phyloP scores from a whole-genome alignment of 2,329 filamentous ascomycete species.

The Pseudogymnoascus destructans region DNA sequence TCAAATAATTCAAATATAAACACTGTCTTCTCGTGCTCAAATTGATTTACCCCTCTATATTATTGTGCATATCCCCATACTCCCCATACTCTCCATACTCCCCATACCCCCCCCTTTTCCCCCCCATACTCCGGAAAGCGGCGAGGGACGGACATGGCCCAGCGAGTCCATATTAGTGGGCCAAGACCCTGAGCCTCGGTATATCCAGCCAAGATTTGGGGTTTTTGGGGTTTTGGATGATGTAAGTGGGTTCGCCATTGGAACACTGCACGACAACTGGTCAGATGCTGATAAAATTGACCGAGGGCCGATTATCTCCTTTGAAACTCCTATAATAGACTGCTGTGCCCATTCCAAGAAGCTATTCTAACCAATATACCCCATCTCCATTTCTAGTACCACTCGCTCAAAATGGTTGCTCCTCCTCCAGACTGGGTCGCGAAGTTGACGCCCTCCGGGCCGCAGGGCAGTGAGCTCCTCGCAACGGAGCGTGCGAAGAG shows the following conservation, averaged over 20 bases:
- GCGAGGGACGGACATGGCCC: not conserved
- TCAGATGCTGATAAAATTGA: conserved; percentile 4
- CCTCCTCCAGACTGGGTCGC: conserved; percentile 46
- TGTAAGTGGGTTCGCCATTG: not conserved
- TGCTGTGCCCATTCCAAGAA: not conserved
- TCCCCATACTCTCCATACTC: not conserved
- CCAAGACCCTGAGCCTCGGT: not conserved
- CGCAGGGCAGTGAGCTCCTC: conserved; percentile 57
- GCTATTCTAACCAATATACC: not conserved
- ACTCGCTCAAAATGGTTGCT: not conserved
- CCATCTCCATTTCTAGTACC: not conserved
- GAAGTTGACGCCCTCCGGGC: conserved; percentile 49
- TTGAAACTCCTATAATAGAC: conserved; percentile 3
- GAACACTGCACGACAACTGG: not conserved
- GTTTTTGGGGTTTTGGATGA: conserved; percentile 6
- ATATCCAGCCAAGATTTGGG: conserved; percentile 4
- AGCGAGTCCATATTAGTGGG: not conserved
- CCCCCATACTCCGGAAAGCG: conserved; percentile 1
- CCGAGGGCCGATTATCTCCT: conserved; percentile 1
- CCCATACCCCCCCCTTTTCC: not conserved
- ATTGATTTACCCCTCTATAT: not conserved
- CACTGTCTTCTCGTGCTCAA: not conserved
- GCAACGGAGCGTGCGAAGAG: conserved; percentile 54
- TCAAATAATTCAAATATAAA: not conserved
- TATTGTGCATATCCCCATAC: not conserved